phyloP scores from a whole-genome alignment of 441 rosid species.

The Populus hybrid region DNA sequence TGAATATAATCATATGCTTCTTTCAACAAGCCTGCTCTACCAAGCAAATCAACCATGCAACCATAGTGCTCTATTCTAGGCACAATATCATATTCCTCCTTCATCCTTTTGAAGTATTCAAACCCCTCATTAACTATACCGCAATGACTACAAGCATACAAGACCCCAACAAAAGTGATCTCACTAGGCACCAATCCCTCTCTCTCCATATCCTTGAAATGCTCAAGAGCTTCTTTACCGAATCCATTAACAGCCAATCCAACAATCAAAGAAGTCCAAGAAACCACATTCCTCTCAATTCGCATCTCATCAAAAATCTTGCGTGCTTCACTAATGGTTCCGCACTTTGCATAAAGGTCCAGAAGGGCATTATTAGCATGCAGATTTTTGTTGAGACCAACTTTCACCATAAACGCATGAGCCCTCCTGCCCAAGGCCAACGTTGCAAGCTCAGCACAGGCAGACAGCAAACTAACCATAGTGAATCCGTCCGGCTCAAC shows the following conservation, averaged over 20 bases:
- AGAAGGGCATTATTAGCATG: conserved; percentile 53
- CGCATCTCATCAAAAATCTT: conserved; percentile 47
- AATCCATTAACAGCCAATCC: conserved; percentile 80
- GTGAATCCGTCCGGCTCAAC: conserved; percentile 58
- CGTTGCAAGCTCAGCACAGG: conserved; percentile 67
- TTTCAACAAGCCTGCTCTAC: conserved; percentile 67
- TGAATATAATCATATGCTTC: conserved; percentile 48
- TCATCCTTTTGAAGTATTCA: conserved; percentile 52
- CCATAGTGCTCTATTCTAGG: conserved; percentile 78
- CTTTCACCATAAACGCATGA: conserved; percentile 36
- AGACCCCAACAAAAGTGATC: conserved; percentile 66
- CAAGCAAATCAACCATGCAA: conserved; percentile 80
- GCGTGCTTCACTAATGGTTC: conserved; percentile 55
- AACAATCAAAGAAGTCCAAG: conserved; percentile 79
- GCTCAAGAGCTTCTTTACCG: conserved; percentile 62
- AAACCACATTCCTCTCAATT: conserved; percentile 45
- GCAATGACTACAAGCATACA: conserved; percentile 85
- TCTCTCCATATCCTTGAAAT: conserved; percentile 51
- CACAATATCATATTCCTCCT: conserved; percentile 45
- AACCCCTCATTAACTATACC: conserved; percentile 81
- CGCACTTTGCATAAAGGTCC: conserved; percentile 80
- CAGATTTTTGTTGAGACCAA: conserved; percentile 36
- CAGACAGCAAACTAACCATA: conserved; percentile 58
- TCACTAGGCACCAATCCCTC: conserved; percentile 48
- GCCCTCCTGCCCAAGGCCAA: conserved; percentile 48